Evolutionary conservation across 2,329 filamentous ascomycete genomes (phyloP), one percentile per base, ranked within the genome.

Genomic region (Sclerotinia borealis): DNA sequence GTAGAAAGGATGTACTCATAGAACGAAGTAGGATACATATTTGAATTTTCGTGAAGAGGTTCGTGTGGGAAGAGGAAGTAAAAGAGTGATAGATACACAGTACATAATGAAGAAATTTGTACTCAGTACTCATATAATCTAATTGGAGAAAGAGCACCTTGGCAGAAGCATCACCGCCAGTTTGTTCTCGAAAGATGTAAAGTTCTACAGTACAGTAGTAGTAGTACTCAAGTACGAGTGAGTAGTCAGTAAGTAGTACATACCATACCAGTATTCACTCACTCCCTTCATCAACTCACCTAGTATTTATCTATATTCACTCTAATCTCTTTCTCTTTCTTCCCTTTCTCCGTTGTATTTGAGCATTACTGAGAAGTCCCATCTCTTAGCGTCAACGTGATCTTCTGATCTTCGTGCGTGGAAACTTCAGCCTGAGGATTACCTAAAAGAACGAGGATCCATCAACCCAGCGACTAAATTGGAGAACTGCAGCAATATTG

Each of bases 351-450:
- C n/a, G n/a, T n/a, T n/a, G n/a, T n/a, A n/a, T n/a, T n/a, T n/a
- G n/a, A n/a, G n/a, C n/a, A n/a, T n/a, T n/a, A n/a, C n/a, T n/a
- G n/a, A n/a, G n/a, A n/a, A n/a, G n/a, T n/a, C n/a, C n/a, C n/a
- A n/a, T n/a, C n/a, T n/a, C n/a, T n/a, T n/a, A n/a, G n/a, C n/a
- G n/a, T n/a, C n/a, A n/a, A n/a, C n/a, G n/a, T n/a, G n/a, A n/a
- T n/a, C n/a, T n/a, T n/a, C n/a, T n/a, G n/a, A n/a, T n/a, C n/a
- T n/a, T n/a, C n/a, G n/a, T n/a, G n/a, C n/a, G n/a, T 34, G 4
- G 39, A 45, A 11, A 58, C n/a, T 58, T 25, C 29, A 25, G 54
- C 54, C 54, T 58, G 54, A 58, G 39, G 13, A 58, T 36, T 58
- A 43, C 39, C 29, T 45, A 58, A 34, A 45, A 34, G 25, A 27